A percentile compares a stretch with the other conserved stretches of the same genome.
Evolutionary conservation across 2,329 filamentous ascomycete genomes (phyloP).

Genomic region (Pleurostoma richardsiae): DNA sequence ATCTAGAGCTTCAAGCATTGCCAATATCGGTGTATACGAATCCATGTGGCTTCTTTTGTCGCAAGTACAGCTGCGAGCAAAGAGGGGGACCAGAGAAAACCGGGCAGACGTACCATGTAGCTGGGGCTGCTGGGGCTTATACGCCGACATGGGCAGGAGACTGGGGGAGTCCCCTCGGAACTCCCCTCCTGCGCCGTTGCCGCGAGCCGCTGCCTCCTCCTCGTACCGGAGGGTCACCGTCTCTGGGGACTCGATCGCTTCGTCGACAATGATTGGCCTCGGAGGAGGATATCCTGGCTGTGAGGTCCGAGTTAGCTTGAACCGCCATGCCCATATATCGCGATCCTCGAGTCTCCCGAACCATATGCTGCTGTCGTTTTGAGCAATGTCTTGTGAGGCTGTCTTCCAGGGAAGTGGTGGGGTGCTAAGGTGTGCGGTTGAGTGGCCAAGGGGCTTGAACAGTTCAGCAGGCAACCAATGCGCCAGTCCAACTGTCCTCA

Average conservation of each 20-base stretch:
- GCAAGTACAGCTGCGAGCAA: too few species aligned
- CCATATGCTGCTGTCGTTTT: background rate
- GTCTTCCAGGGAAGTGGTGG: too few species aligned
- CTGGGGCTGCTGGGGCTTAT: conserved; percentile 72
- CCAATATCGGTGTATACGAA: too few species aligned
- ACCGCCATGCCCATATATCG: too few species aligned
- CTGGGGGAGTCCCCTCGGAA: conserved; percentile 52
- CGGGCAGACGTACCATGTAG: conserved; percentile 69
- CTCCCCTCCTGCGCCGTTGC: conserved; percentile 35
- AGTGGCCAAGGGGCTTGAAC: too few species aligned
- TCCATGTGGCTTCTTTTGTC: too few species aligned
- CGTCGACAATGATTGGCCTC: conserved; percentile 53
- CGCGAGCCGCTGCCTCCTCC: conserved; percentile 46
- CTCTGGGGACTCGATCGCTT: conserved; percentile 52
- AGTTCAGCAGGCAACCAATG: conserved; percentile 1
- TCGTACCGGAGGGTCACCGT: conserved; percentile 53
- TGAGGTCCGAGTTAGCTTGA: background rate
- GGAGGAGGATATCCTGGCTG: conserved; percentile 50
- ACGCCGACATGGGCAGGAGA: conserved; percentile 73
- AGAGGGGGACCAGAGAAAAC: too few species aligned
- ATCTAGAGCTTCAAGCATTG: too few species aligned
- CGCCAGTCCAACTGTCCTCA: background rate
- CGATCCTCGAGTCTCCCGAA: background rate
- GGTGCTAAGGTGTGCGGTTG: too few species aligned
- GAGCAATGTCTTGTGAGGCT: too few species aligned